phyloP scores from a whole-genome alignment of 495 filamentous ascomycete genomes.

The Tuber microsphaerosporum region DNA sequence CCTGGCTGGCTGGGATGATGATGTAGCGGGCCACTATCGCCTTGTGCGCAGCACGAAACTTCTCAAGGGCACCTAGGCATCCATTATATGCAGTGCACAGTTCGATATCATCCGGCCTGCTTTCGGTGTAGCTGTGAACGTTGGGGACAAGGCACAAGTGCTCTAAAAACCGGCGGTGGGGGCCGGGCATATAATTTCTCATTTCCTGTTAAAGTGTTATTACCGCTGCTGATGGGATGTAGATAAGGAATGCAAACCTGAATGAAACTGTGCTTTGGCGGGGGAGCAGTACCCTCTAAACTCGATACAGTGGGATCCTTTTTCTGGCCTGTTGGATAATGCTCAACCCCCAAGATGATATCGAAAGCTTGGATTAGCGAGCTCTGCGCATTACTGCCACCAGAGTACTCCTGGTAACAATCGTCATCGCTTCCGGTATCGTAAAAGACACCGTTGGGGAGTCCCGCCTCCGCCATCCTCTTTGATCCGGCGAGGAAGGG shows the following conservation, averaged over 20 bases:
- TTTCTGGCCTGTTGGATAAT: slow-evolving; percentile 78
- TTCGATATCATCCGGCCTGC: slow-evolving; percentile 53
- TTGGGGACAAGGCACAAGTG: slow-evolving; percentile 76
- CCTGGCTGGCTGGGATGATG: slow-evolving; percentile 55
- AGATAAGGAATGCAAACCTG: slow-evolving; percentile 42
- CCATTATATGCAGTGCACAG: slow-evolving; percentile 81
- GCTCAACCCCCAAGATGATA: slow-evolving; percentile 80
- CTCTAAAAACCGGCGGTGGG: slow-evolving; percentile 79
- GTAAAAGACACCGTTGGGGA: slow-evolving; percentile 80
- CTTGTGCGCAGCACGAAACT: slow-evolving; percentile 88
- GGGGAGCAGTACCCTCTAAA: slow-evolving; percentile 50
- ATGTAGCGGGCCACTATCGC: slow-evolving; percentile 96
- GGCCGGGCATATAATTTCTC: slow-evolving; percentile 92
- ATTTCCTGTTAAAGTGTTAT: slow-evolving; percentile 55
- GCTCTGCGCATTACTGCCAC: slow-evolving; percentile 92
- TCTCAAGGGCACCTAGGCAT: slow-evolving; percentile 81
- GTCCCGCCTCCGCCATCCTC: slow-evolving; percentile 89
- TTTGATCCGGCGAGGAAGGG: slow-evolving; percentile 92
- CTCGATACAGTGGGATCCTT: slow-evolving; percentile 47
- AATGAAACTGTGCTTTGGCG: slow-evolving; percentile 78
- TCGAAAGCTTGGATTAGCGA: slow-evolving; percentile 94
- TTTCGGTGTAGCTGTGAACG: slow-evolving; percentile 75
- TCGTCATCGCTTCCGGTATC: slow-evolving; percentile 64
- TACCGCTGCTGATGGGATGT: neutral
- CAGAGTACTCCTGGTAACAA: slow-evolving; percentile 69